phyloP scores from a whole-genome alignment of 768 basidiomycete genomes.

The Pisolithus sp. region DNA sequence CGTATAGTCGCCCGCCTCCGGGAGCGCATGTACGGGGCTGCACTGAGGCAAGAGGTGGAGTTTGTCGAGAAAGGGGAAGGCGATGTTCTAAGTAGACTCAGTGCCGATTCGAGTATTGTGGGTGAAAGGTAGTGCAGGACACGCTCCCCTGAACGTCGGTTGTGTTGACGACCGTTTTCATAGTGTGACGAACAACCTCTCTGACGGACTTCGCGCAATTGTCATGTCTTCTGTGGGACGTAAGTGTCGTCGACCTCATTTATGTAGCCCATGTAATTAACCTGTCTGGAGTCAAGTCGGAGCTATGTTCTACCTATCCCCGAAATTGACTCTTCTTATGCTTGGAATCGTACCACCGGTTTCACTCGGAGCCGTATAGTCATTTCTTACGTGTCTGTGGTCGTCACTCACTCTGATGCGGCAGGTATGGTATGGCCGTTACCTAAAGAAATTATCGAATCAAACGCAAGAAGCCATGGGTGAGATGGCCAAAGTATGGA shows the following conservation, averaged over 20 bases:
- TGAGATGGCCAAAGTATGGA: slow-evolving; percentile 74
- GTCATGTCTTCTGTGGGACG: slow-evolving; percentile 94
- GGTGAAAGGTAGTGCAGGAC: slow-evolving; percentile 64
- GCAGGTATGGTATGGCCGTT: slow-evolving; percentile 93
- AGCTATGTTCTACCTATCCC: slow-evolving; percentile 92
- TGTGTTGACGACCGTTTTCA: not conserved
- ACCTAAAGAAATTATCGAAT: slow-evolving; percentile 86
- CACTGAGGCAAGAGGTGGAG: slow-evolving; percentile 85
- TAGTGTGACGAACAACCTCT: slow-evolving; percentile 74
- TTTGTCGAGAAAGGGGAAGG: slow-evolving; percentile 91
- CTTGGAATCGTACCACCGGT: slow-evolving; percentile 86
- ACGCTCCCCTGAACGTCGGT: not conserved
- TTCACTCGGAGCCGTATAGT: slow-evolving; percentile 70
- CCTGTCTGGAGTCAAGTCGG: slow-evolving; percentile 50
- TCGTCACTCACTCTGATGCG: slow-evolving; percentile 7
- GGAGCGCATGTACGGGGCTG: slow-evolving; percentile 76
- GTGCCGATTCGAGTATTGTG: slow-evolving; percentile 87
- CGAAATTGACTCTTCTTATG: slow-evolving; percentile 86
- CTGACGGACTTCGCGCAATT: slow-evolving; percentile 73
- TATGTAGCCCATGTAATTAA: not conserved
- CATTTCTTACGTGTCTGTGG: slow-evolving; percentile 2
- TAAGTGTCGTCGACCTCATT: slow-evolving; percentile 34
- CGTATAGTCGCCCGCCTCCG: slow-evolving; percentile 86
- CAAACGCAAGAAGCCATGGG: slow-evolving; percentile 92
- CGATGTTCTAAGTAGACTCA: slow-evolving; percentile 86